Evolutionary conservation across 495 filamentous ascomycete species (phyloP), one percentile per base, ranked within the genome.

Genomic region (Neurospora pannonica): DNA sequence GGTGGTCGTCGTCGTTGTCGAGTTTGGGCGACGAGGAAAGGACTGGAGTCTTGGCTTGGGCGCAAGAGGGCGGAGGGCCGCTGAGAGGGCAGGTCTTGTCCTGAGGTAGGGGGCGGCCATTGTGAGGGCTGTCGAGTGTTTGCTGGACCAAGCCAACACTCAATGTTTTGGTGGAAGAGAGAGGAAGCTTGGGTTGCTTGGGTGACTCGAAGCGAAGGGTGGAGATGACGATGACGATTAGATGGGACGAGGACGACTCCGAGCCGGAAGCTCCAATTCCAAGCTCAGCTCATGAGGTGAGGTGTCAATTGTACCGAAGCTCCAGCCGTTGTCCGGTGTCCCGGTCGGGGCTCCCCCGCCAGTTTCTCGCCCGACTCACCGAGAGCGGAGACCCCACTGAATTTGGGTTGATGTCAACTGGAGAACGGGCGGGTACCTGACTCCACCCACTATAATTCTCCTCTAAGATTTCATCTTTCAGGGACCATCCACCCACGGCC

Each of bases 101-200:
- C 83, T 74, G 62, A 81, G 76, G 71, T 78, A 81, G 31, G 81
- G 77, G 72, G 77, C 75, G 74, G 83, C 81, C 85, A 86, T 70
- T 77, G 76, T 71, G 72, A 71, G 70, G 74, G 75, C 54, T 62
- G 54, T 62, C 54, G 54, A 62, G 54, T 62, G 54, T 62, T 34
- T 69, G 74, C 78, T 78, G 78, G 78, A 76, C 80, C 72, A 74
- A 77, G 79, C 76, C 79, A 80, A 83, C 81, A 79, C 77, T 83
- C 83, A 84, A 82, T 82, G 79, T 79, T 77, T 74, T 38, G 54
- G 46, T 40, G 54, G 75, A 36, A 43, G 60, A 46, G 42, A 62
- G 34, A 37, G 54, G 60, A 34, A 70, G 36, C 7, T 62, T 38
- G n/a, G 21, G 19, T 7, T 40, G 43, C n/a, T 21, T 13, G n/a